Evolutionary conservation across 495 filamentous ascomycete genomes (phyloP), one percentile per base, ranked within the genome.

Genomic region (Aspergillus sclerotioniger): DNA sequence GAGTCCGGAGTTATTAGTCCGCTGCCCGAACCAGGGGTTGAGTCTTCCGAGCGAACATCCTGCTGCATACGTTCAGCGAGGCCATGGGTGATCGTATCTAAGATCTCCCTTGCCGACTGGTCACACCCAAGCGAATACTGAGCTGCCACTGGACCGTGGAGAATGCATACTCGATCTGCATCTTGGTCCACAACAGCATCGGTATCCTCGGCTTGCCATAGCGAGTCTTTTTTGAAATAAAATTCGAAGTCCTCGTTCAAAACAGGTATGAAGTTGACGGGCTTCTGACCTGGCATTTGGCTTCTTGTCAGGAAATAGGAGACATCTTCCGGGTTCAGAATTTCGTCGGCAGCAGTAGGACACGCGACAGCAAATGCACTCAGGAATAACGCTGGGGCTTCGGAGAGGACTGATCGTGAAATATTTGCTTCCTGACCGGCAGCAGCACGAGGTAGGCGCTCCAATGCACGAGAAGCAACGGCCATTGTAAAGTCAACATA

Each of bases 181-280:
- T 78, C 75, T 53, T 70, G 62, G 35, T 59, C 66, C 21, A 70
- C 58, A 21, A 77, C 71, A 2, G 75, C 73, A 29, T 72, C 75
- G 17, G 76, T 41, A 48, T 76, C 70, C 54, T 78, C 73, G 0
- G 72, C 69, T 49, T 78, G 75, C 75, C 75, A 78, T 3, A 78
- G 50, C 3, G 72, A 76, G 48, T 78, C 75, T 37, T 78, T 78
- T 48, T 78, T 78, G 66, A 78, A 78, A 48, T 67, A 78, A 15
- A 58, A 67, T 52, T 78, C 75, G 32, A 78, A 78, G 35, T 73
- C 65, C 7, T 76, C 69, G 33, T 78, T 67, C 0, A 78, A 43
- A 7, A 57, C 56, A 3, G 73, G 73, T 17, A 76, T 62, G 46
- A 78, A 78, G 9, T 67, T 65, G 1, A 78, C 72, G 1, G 75